Percentiles rank a stretch among this genome's conserved stretches.
Evolutionary conservation across 257 asterid species (phyloP).

Genomic region (Nicotiana knightiana): DNA sequence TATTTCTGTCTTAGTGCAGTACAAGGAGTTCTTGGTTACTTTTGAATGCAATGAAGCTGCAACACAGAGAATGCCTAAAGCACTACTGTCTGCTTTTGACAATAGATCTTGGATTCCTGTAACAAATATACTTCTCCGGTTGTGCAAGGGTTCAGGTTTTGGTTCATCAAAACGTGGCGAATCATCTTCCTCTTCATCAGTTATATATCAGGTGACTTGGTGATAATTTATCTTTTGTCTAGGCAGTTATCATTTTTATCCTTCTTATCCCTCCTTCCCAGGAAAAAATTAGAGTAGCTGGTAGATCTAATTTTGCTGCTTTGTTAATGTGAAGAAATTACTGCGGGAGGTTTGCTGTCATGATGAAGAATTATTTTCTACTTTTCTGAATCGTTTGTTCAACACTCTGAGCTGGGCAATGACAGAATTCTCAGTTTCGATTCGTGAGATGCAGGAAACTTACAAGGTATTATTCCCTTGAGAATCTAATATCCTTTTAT

Average conservation of each 20-base stretch:
- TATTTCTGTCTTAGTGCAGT: slow-evolving; percentile 77
- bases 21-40: slow-evolving; percentile 70
- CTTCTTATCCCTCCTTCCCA: background rate
- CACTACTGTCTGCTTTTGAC: slow-evolving; percentile 78
- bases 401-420: slow-evolving; percentile 95
- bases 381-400: slow-evolving; percentile 80
- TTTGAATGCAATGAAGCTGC: slow-evolving; percentile 92
- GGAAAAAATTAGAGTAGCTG: background rate
- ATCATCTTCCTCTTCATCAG: slow-evolving; percentile 80
- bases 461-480: slow-evolving; percentile 49
- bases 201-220: slow-evolving; percentile 57
- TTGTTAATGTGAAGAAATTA: slow-evolving; percentile 43
- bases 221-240: background rate
- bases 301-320: slow-evolving; percentile 8
- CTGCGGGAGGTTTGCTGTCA: slow-evolving; percentile 75
- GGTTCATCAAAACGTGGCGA: slow-evolving; percentile 76
- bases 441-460: slow-evolving; percentile 90
- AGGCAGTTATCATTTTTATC: background rate
- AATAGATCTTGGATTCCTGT: slow-evolving; percentile 94
- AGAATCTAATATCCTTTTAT: background rate
- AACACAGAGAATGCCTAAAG: slow-evolving; percentile 62
- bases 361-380: slow-evolving; percentile 63
- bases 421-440: slow-evolving; percentile 92
- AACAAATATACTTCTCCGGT: slow-evolving; percentile 68
- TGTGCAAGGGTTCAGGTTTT: slow-evolving; percentile 85